Percentiles rank a stretch among this genome's conserved stretches.
Evolutionary conservation across 345 rosid genomes (phyloP).

Genomic region (Eucalyptus cloeziana): DNA sequence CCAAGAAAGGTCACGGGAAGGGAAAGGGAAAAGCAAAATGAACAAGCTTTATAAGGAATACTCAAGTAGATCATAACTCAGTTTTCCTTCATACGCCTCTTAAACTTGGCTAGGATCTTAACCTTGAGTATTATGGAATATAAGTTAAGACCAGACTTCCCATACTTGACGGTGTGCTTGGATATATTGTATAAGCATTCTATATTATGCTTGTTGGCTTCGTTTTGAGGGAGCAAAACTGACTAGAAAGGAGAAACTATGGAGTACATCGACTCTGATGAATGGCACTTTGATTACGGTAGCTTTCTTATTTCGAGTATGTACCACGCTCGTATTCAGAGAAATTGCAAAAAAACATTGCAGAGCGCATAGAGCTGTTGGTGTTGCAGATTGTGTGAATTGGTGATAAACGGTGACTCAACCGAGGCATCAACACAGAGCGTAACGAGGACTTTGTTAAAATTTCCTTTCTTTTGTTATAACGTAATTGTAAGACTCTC

Average conservation of each 20-base stretch:
- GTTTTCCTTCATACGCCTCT: neutral
- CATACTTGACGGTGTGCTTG: neutral
- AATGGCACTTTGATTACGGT: neutral
- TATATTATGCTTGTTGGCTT: neutral
- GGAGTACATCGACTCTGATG: neutral
- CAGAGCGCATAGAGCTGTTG: neutral
- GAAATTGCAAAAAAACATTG: neutral
- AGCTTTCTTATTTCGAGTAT: neutral
- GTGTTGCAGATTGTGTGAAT: neutral
- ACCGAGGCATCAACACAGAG: neutral
- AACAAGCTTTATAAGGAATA: neutral
- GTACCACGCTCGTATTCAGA: neutral
- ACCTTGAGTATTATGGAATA: neutral
- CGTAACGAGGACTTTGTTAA: neutral
- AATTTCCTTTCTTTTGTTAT: neutral
- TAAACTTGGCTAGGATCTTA: neutral
- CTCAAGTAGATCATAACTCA: neutral
- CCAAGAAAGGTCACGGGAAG: slow-evolving; percentile 76
- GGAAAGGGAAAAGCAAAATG: slow-evolving; percentile 80
- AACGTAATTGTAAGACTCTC: neutral
- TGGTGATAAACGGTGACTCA: neutral
- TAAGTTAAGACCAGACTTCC: neutral
- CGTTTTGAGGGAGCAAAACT: neutral
- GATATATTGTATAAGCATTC: neutral
- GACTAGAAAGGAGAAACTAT: neutral